Conservation (phyloP, 768 basidiomycete species). For the Boletus vermiculosoides region DNA sequence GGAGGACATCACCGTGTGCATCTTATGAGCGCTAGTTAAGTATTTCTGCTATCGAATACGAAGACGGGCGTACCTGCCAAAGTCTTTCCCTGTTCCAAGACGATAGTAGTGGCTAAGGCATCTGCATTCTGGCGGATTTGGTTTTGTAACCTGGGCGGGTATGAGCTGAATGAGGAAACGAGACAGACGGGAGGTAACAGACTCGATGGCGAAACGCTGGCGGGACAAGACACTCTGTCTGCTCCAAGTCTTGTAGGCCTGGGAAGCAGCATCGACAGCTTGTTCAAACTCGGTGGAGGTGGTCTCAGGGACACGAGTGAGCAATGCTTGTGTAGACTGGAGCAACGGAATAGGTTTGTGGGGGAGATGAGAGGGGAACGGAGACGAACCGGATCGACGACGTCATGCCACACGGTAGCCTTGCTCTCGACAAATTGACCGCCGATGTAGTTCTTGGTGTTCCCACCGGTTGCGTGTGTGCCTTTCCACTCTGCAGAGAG, state of each 20-base stretch:
- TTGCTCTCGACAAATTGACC: constrained; percentile 88
- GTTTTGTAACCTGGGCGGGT: constrained; percentile 68
- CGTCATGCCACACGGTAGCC: constrained; percentile 76
- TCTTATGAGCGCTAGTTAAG: constrained; percentile 43
- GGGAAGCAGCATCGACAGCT: constrained; percentile 78
- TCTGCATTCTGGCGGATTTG: constrained; percentile 84
- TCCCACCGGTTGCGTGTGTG: constrained; percentile 80
- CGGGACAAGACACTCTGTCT: constrained; percentile 79
- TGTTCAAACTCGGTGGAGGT: constrained; percentile 76
- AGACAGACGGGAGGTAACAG: constrained; percentile 29
- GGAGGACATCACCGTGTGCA: constrained; percentile 91
- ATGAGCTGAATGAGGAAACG: constrained; percentile 4
- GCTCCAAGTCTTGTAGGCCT: constrained; percentile 90
- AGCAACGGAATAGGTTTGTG: neutral
- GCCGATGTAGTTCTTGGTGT: constrained; percentile 88
- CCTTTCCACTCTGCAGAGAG: constrained; percentile 82
- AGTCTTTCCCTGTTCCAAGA: constrained; percentile 96
- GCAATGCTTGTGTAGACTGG: constrained; percentile 86
- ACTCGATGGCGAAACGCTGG: constrained; percentile 90
- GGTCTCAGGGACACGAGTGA: constrained; percentile 89
- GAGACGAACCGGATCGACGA: constrained; percentile 79
- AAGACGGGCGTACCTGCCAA: constrained; percentile 55
- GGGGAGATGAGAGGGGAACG: neutral
- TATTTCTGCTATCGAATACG: neutral
- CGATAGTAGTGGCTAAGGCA: constrained; percentile 84